Base-by-base conservation (phyloP, 75 land plant species). In the Selaginella tamariscina region DNA sequence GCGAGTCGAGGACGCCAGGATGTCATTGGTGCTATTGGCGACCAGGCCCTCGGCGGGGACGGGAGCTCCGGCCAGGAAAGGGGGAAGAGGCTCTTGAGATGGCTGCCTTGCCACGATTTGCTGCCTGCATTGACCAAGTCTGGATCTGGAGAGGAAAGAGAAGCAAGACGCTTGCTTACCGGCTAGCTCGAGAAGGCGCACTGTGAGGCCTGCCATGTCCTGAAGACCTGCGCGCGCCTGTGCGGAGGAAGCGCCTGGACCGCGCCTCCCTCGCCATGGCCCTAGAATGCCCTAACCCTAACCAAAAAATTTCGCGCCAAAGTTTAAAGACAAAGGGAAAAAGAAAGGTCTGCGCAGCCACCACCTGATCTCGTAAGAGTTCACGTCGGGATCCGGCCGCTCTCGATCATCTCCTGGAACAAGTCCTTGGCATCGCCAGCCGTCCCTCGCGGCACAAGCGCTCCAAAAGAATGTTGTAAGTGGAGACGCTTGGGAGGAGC, bases 1-100 rank as follows among this genome's bases (percentile, higher is more conserved):
- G 86, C 49, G 81, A 66, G 2, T 85, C 84, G 64, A 87, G 70
- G 27, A 79, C 56, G 22, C 81, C 26, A 86, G 72, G 67, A 82
- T 59, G 33, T 89, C 90, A 55, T 89, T 86, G 32, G 79, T 65
- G 31, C 82, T 63, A 23, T 79, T 64, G 2, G 79, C 78, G 29
- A 68, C 64, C 27, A 72, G 68, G 26, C 74, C 75, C 23, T 59
- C 65, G 2, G 78, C 72, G 18, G 82, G 70, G 0, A 78, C 57
- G 26, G 68, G 31, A 11, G 69, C 31, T 9, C 77, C 64, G 13
- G 83, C 65, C 30, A 85, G 79, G 65, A 89, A 82, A 24, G 84
- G 32, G 0, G 94, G 89, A 32, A 82, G 72, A 15, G 83, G 85
- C 57, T 39, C 49, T 39, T 39, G 49, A 39, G 49, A 39, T 39